These are phyloP conservation scores for Glycyrrhiza uralensis DNA, from an alignment of 306 rosid genomes.

Conservation along the genomic window DNA sequence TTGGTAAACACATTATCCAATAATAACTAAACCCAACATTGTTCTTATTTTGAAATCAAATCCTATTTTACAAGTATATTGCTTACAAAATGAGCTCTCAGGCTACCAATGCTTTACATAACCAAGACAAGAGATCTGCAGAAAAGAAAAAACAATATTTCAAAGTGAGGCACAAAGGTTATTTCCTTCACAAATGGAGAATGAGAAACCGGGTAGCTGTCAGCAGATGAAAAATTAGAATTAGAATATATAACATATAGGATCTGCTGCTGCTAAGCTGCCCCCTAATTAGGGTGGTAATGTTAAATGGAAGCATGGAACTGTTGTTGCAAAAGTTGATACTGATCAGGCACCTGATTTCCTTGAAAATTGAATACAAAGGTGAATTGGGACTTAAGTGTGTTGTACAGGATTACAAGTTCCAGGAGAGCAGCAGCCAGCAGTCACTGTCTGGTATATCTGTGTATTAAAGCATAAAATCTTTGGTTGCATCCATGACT, in stretches of 20 bases:
- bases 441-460: conserved; percentile 63
- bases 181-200: conserved; percentile 42
- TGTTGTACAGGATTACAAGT: conserved; percentile 52
- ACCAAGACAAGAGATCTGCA: no score
- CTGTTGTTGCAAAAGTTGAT: conserved; percentile 41
- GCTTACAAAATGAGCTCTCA: neutral
- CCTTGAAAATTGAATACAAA: conserved; percentile 43
- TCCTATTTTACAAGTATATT: neutral
- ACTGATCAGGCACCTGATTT: conserved; percentile 32
- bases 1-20: no score
- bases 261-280: no score
- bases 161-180: neutral
- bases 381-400: conserved; percentile 41
- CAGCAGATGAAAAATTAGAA: conserved; percentile 39
- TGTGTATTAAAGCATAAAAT: conserved; percentile 53
- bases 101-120: no score
- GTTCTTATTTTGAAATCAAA: no score
- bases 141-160: no score
- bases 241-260: no score
- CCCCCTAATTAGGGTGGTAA: conserved; percentile 36
- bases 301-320: conserved; percentile 44
- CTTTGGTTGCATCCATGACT: conserved; percentile 68
- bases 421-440: conserved; percentile 68
- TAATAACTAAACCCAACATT: no score
- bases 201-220: conserved; percentile 42